phyloP scores from a whole-genome alignment of 2,329 filamentous ascomycete genomes.

The Colletotrichum godetiae region DNA sequence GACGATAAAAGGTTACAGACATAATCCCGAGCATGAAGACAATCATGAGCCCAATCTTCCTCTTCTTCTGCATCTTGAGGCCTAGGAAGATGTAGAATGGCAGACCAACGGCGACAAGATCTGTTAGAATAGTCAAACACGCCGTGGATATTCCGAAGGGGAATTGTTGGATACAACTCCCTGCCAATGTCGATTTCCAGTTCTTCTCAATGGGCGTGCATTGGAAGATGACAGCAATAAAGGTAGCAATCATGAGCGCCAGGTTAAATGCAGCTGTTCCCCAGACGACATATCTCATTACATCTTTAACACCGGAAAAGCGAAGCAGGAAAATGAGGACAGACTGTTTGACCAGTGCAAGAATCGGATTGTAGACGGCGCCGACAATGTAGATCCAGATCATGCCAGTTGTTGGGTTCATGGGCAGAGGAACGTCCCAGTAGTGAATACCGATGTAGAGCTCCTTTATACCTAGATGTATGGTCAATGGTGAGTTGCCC shows the following conservation, averaged over 20 bases:
- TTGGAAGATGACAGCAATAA: constrained; percentile 53
- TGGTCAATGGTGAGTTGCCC: neutral
- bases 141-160: constrained; percentile 45
- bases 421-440: neutral
- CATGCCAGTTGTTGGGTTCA: constrained; percentile 2
- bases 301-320: constrained; percentile 43
- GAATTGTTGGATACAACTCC: neutral
- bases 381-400: constrained; percentile 46
- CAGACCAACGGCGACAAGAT: constrained; percentile 50
- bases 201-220: constrained; percentile 49
- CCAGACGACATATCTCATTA: constrained; percentile 43
- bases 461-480: neutral
- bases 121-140: constrained; percentile 52
- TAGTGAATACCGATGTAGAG: constrained; percentile 6
- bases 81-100: constrained; percentile 48
- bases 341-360: constrained; percentile 48
- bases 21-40: constrained; percentile 45
- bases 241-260: constrained; percentile 47
- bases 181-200: constrained; percentile 39
- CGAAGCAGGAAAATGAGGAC: constrained; percentile 47
- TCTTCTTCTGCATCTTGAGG: constrained; percentile 45
- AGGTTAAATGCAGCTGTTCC: constrained; percentile 40
- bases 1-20: constrained; percentile 27
- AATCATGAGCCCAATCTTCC: constrained; percentile 47
- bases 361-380: constrained; percentile 47